These are phyloP conservation scores for Coemansia sp. DNA, from an alignment of 192 early-diverging fungal species.

Conservation along the genomic window DNA sequence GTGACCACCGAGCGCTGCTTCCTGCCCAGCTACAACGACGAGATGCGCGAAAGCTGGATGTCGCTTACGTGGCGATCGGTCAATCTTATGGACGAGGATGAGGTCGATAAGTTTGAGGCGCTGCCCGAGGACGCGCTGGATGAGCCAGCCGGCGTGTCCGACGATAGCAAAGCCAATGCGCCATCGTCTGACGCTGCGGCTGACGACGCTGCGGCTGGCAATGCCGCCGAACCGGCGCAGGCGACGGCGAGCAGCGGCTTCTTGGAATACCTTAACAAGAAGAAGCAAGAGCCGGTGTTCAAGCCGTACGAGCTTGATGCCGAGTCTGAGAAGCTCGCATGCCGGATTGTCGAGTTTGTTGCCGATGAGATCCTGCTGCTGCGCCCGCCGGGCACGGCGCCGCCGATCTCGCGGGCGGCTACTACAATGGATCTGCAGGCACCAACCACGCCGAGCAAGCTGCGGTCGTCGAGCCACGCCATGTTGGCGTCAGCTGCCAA, in stretches of 20 bases:
- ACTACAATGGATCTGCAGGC: constrained; percentile 4
- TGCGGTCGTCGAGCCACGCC: constrained; percentile 14
- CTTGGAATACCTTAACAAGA: constrained; percentile 28
- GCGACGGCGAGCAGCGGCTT: constrained; percentile 10
- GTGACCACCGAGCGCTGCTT: constrained; percentile 63
- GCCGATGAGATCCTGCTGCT: constrained; percentile 43
- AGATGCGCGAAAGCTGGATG: constrained; percentile 62
- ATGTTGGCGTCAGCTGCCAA: constrained; percentile 5
- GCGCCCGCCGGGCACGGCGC: constrained; percentile 15
- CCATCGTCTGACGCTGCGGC: neutral
- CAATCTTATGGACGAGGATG: constrained; percentile 44
- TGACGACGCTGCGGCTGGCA: neutral
- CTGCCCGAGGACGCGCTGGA: constrained; percentile 4
- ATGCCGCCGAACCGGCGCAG: constrained; percentile 9
- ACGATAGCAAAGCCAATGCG: neutral
- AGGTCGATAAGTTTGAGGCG: constrained; percentile 36
- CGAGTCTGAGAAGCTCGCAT: constrained; percentile 44
- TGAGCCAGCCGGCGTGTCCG: neutral
- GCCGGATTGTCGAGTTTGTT: constrained; percentile 45
- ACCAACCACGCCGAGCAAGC: constrained; percentile 25
- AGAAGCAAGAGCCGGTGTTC: constrained; percentile 29
- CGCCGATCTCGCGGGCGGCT: constrained; percentile 6
- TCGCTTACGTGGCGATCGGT: constrained; percentile 49
- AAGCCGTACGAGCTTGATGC: constrained; percentile 38
- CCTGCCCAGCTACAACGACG: constrained; percentile 64